Base-by-base conservation (phyloP, 768 basidiomycete species). In the Tulasnella sp. region DNA sequence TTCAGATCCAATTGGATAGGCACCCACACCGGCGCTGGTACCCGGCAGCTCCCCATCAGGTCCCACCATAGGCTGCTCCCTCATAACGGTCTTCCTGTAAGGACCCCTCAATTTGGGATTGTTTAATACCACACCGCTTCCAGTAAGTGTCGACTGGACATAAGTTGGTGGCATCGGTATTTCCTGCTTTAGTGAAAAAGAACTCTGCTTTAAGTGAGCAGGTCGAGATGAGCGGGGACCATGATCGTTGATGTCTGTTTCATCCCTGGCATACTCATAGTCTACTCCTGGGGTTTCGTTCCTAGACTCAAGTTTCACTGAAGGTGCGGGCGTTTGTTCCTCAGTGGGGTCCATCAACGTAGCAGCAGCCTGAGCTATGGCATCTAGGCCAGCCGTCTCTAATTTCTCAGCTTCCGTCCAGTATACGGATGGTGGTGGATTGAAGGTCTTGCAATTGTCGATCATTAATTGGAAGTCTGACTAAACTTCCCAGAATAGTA, bases 381-480 rank as follows among this genome's bases (percentile, higher is more conserved):
- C 81, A 5, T 87, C 83, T 12, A 83, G 67, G 1, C 75, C 82
- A 75, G 76, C 87, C 0, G 62, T 55, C 57, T 85, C 81, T 24
- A 88, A 71, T 34, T 76, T 68, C 27, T 82, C 81, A 0, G 85
- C 85, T 62, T 88, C 85, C 4, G 67, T 72, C 61, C 83, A 61
- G 58, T 85, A 87, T 22, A 88, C 81, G 0, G 78, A 75, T 1
- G 76, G 81, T 2, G 78, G 76, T 3, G 79, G 78, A 57, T 88
- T 88, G 63, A 86, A 88, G 8, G 68, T 67, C 61, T 82, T 86
- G 4, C 84, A 81, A 49, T 88, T 88, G 4, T 66, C 66, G 4
- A 75, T 80, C 15, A 87, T 84, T 2, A 88, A 73, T 22, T 73
- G 75, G 50, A 88, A 70, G 61, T 88, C 85, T 16, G 70, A 66